Base-by-base conservation (phyloP, 305 asterid species). In the Ajuga reptans region DNA sequence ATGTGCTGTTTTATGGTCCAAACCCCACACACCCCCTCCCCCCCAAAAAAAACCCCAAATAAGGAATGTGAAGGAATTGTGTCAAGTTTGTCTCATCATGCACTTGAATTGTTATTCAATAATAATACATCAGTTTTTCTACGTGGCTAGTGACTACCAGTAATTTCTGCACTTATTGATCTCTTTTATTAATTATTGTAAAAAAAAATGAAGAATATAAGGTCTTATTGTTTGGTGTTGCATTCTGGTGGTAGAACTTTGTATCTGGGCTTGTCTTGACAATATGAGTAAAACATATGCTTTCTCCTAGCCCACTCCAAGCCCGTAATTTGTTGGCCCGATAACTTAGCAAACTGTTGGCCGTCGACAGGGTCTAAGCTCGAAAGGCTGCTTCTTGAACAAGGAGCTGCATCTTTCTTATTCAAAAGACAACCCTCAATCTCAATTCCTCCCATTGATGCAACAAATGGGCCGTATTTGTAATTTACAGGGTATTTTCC, bases 201-300 rank as follows among this genome's bases (percentile, higher is more conserved):
- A 73, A 45, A 56, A n/a, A 21, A 21, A 74, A 61, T 69, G 43
- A 63, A 73, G 39, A 10, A 29, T 46, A 34, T 9, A 3, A 21
- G 4, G 34, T 71, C 12, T 64, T 47, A 49, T 62, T 84, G 68
- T 37, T 24, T 71, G 62, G 84, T 63, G 64, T 43, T 87, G 78
- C 97, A 91, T 77, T 91, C 96, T 12, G 84, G 87, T 34, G 96
- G 96, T 31, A 77, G 60, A 45, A 89, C 84, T 81, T 83, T 87
- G 76, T 85, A 91, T 81, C 96, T 80, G 12, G 84, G 31, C 42
- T 77, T 83, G 71, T 91, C 97, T 79, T 83, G 87, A 77, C 96
- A 91, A 47, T 91, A 87, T 0, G 97, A 87, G 75, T 91, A 91
- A 33, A 83, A 86, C 97, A 89, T 87, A 24, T 86, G 95, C 56